These are phyloP conservation scores for Monosporascus sp. DNA, from an alignment of 2,329 filamentous ascomycete species.

Conservation along the genomic window DNA sequence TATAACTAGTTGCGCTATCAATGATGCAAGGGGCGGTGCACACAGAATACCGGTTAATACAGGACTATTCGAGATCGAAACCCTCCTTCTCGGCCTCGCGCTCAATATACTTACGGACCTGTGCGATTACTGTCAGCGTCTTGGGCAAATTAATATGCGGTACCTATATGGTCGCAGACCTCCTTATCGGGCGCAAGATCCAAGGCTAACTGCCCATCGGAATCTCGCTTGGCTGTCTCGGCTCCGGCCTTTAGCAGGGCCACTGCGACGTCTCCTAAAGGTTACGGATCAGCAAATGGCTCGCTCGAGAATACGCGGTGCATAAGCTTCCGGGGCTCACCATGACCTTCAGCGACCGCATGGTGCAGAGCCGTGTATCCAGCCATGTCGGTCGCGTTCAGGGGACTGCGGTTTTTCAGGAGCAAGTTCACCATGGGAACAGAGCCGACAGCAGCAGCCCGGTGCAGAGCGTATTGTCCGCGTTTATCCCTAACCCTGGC, in stretches of 20 bases:
- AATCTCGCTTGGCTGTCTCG: conserved; percentile 72
- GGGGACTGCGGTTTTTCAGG: conserved; percentile 69
- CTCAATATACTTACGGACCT: conserved; percentile 74
- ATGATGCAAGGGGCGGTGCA: conserved; percentile 7
- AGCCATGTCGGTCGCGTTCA: conserved; percentile 77
- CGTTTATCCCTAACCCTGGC: conserved; percentile 77
- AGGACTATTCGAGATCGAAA: conserved; percentile 48
- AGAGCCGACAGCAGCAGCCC: conserved; percentile 84
- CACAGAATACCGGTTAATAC: conserved; percentile 4
- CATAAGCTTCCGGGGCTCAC: conserved; percentile 31
- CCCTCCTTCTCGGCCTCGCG: conserved; percentile 79
- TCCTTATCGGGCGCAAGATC: conserved; percentile 83
- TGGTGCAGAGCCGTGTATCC: conserved; percentile 91
- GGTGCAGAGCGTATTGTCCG: conserved; percentile 86
- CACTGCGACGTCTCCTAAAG: conserved; percentile 70
- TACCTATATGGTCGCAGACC: conserved; percentile 41
- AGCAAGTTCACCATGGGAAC: conserved; percentile 81
- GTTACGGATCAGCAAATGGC: neutral
- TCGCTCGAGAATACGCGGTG: neutral
- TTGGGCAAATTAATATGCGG: conserved; percentile 2
- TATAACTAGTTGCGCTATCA: neutral
- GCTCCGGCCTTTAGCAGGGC: conserved; percentile 79
- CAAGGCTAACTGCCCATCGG: conserved; percentile 65
- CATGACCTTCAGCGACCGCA: conserved; percentile 70
- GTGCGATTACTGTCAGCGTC: conserved; percentile 8